A percentile compares a stretch with the other conserved stretches of the same genome.
These are phyloP conservation scores for Exophiala sp. DNA, from an alignment of 2,329 filamentous ascomycete genomes.

Conservation along the genomic window DNA sequence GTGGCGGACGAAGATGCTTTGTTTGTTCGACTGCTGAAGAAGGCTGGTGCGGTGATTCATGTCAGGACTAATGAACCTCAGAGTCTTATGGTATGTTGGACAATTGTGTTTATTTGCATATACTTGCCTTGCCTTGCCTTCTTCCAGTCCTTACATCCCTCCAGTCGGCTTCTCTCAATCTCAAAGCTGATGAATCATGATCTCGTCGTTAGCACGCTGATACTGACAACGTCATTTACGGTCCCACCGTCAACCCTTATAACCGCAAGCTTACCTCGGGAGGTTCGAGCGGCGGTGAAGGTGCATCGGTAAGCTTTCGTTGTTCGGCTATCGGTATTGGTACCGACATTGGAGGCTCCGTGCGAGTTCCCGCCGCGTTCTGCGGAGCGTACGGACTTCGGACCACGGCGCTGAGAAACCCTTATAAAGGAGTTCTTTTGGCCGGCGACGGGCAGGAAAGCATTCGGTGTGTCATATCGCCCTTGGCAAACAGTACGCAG, in stretches of 20 bases:
- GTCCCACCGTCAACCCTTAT: conserved; percentile 48
- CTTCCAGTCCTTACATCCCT: conserved; percentile 34
- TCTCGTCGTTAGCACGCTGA: conserved; percentile 43
- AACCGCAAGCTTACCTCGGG: conserved; percentile 48
- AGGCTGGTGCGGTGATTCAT: conserved; percentile 37
- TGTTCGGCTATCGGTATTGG: conserved; percentile 52
- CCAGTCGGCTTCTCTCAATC: conserved; percentile 30
- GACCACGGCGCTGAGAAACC: conserved; percentile 41
- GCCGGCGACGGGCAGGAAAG: conserved; percentile 16
- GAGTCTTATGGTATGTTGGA: conserved; percentile 44
- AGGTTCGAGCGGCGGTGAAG: conserved; percentile 54
- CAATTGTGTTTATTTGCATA: too few relatives aligned
- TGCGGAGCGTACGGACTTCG: conserved; percentile 34
- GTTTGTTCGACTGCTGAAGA: conserved; percentile 35
- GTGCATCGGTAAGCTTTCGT: conserved; percentile 48
- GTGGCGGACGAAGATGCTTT: conserved; percentile 29
- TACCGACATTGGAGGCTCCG: conserved; percentile 35
- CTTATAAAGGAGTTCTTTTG: conserved; percentile 21
- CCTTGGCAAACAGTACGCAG: conserved; percentile 48
- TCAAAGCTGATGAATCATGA: conserved; percentile 46
- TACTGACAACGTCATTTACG: conserved; percentile 36
- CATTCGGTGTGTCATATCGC: conserved; percentile 49
- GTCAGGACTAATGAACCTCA: conserved; percentile 54
- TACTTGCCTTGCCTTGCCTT: too few relatives aligned
- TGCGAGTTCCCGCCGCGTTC: conserved; percentile 34